Evolutionary conservation across 1,284 basidiomycete genomes (phyloP), one percentile per base, ranked within the genome.

Genomic region (Cystobasidium sp.): DNA sequence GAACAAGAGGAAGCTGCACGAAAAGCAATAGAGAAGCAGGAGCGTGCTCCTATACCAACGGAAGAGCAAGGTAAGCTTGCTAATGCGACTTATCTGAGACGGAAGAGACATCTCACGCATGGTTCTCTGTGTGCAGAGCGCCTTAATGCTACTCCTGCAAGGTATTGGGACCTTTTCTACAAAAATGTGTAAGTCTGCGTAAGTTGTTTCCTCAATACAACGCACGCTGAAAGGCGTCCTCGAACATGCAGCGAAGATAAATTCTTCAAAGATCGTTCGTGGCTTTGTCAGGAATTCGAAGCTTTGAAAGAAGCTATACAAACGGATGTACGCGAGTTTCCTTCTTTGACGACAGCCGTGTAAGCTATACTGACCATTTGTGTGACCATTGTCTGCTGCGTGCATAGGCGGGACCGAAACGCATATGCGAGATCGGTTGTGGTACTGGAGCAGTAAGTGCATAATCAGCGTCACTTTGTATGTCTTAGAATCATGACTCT

Each of bases 181-280:
- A 89, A 90, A 77, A 86, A 86, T 75, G 93, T 95, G 79, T 86
- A 89, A 51, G 84, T 81, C 65, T 24, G 18, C 22, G 22, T 18
- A 55, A 16, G 1, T 0, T 22, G 5, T 7, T 0, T 16, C 14
- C 22, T 51, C 6, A 7, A 16, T 18, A 51, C 31, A n/a, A 37
- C 51, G 24, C 24, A n/a, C 10, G 31, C 14, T 39, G 8, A 43
- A 65, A 6, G 31, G 12, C 39, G 10, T 16, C 18, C 31, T 31
- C 31, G 31, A n/a, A 44, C 14, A 39, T 39, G 31, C 64, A 56
- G 0, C 8, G 31, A 52, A 78, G 86, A 84, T 79, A 93, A 93
- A 77, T 97, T 97, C 84, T 97, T 97, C 85, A 90, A 91, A 62
- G 89, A 97, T 83, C 86, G 94, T 67, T 91, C 93, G 84, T 97